Evolutionary conservation across 2,329 filamentous ascomycete species (phyloP).

Genomic region (Hypoxylon rubiginosum): DNA sequence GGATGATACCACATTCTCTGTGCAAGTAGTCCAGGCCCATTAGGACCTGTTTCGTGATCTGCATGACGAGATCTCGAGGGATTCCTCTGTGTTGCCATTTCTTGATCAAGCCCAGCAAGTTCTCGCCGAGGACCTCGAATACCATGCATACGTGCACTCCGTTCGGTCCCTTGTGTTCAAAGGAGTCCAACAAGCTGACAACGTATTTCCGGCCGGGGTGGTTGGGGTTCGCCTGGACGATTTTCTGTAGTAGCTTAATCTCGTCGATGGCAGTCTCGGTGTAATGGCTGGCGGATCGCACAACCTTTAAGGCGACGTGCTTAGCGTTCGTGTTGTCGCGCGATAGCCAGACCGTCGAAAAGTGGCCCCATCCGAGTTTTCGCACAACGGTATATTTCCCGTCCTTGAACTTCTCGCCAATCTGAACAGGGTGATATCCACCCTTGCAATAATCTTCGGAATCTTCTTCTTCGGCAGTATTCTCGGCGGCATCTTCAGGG

Average conservation of each 20-base stretch:
- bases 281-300: constrained; percentile 97
- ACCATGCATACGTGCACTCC: constrained; percentile 99
- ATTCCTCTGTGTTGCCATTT: constrained; percentile 98
- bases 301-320: constrained; percentile 97
- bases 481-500: constrained; percentile 86
- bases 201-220: constrained; percentile 96
- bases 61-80: constrained; percentile 95
- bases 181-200: constrained; percentile 94
- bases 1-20: constrained; percentile 98
- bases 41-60: constrained; percentile 98
- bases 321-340: constrained; percentile 89
- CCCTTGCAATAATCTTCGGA: constrained; percentile 99
- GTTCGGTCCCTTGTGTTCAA: constrained; percentile 97
- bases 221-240: constrained; percentile 93
- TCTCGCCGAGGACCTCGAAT: constrained; percentile 97
- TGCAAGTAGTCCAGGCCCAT: constrained; percentile 96
- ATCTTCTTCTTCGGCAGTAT: constrained; percentile 97
- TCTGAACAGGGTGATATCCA: constrained; percentile 93
- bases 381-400: constrained; percentile 96
- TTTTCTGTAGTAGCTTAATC: constrained; percentile 97
- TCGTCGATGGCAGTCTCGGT: constrained; percentile 99
- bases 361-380: constrained; percentile 98
- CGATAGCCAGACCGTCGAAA: constrained; percentile 93
- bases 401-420: constrained; percentile 98
- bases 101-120: constrained; percentile 94